Evolutionary conservation across 2,329 filamentous ascomycete species (phyloP).

Genomic region (Meredithiella fracta): DNA sequence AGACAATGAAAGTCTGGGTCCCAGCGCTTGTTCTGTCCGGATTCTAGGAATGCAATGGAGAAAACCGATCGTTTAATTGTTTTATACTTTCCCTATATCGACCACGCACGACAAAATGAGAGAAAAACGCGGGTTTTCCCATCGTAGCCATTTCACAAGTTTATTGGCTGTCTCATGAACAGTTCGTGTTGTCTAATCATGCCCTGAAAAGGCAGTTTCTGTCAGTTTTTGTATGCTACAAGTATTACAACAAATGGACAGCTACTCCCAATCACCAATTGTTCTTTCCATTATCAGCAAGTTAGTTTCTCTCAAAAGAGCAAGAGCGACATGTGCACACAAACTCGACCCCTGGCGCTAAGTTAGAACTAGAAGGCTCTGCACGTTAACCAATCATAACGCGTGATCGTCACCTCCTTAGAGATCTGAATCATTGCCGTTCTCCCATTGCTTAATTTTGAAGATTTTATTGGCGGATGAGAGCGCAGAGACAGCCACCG

Average conservation of each 20-base stretch:
- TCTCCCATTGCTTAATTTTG: neutral
- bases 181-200: neutral
- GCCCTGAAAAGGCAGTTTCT: neutral
- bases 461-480: neutral
- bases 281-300: neutral
- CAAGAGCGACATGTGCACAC: neutral
- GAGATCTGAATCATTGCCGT: neutral
- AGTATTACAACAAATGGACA: neutral
- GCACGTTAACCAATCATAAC: constrained; percentile 1
- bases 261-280: neutral
- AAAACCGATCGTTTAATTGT: neutral
- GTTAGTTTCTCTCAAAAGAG: neutral
- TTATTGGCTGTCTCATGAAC: neutral
- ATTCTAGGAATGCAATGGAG: neutral
- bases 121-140: neutral
- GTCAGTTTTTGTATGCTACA: neutral
- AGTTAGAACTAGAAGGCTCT: constrained; percentile 2
- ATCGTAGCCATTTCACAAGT: neutral
- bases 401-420: neutral
- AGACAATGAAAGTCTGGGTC: neutral
- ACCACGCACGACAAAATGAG: neutral
- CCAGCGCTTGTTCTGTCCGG: neutral
- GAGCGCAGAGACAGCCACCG: too few relatives aligned
- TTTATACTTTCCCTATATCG: neutral
- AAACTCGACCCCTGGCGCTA: constrained; percentile 11